Percentiles rank a stretch among this genome's conserved stretches.
Conservation (phyloP, 176 grass and related monocot genomes). For the Hordeum marinum region DNA sequence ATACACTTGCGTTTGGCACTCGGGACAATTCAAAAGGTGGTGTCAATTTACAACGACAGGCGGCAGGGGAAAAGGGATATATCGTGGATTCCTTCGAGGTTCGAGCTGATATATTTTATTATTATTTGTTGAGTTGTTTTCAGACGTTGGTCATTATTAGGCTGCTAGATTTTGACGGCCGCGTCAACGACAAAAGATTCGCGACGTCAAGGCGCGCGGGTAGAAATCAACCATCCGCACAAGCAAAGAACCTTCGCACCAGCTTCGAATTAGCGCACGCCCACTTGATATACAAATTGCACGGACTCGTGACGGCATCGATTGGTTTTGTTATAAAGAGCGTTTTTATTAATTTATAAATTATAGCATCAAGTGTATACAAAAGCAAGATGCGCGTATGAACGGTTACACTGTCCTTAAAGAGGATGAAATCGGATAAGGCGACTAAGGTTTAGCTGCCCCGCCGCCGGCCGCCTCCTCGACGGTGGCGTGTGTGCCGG, state of each 20-base stretch:
- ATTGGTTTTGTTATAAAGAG: not conserved
- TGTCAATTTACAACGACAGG: not conserved
- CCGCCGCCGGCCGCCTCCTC: too few relatives aligned
- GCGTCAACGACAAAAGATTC: not conserved
- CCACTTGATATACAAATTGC: not conserved
- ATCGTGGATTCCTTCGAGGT: not conserved
- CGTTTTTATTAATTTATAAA: too few relatives aligned
- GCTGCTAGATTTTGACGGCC: not conserved
- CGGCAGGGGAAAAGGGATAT: not conserved
- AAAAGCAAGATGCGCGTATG: too few relatives aligned
- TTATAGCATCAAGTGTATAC: too few relatives aligned
- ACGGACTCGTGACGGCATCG: not conserved
- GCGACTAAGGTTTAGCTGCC: too few relatives aligned
- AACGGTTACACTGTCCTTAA: too few relatives aligned
- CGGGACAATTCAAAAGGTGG: not conserved
- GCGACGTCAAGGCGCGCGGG: not conserved
- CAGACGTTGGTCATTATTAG: not conserved
- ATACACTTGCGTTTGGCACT: not conserved
- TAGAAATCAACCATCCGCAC: not conserved
- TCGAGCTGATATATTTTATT: not conserved
- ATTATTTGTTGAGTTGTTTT: not conserved
- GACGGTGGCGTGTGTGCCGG: too few relatives aligned
- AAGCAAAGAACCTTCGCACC: conserved; percentile 19
- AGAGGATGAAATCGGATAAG: too few relatives aligned
- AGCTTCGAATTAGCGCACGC: not conserved